Percentiles rank a stretch among this genome's conserved stretches.
Evolutionary conservation across 2,329 filamentous ascomycete genomes (phyloP).

Genomic region (Fonsecaea pedrosoi): DNA sequence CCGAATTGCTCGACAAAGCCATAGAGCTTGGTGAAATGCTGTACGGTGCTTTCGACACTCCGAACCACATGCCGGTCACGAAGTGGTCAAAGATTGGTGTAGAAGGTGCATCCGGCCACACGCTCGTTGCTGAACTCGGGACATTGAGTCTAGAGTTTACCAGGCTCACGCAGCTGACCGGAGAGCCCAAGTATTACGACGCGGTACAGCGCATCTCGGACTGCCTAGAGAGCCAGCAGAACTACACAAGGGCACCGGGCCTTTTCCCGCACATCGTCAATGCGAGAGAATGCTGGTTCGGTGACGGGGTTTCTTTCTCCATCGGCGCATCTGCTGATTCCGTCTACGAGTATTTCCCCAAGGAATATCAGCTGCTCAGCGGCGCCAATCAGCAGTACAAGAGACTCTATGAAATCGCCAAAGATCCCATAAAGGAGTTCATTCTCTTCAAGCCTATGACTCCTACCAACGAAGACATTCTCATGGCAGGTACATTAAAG

Average conservation of each 20-base stretch:
- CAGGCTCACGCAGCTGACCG: slow-evolving; percentile 68
- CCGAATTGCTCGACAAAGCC: slow-evolving; percentile 48
- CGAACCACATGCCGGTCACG: slow-evolving; percentile 68
- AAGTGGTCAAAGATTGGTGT: slow-evolving; percentile 57
- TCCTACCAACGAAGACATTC: slow-evolving; percentile 52
- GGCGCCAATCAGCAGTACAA: slow-evolving; percentile 27
- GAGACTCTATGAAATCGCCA: slow-evolving; percentile 66
- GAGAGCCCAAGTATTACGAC: slow-evolving; percentile 67
- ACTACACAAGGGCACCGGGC: slow-evolving; percentile 63
- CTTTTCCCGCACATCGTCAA: slow-evolving; percentile 66
- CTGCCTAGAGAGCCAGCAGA: slow-evolving; percentile 62
- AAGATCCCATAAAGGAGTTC: slow-evolving; percentile 71
- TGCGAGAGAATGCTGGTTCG: slow-evolving; percentile 50
- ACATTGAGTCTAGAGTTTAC: slow-evolving; percentile 69
- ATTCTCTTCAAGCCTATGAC: slow-evolving; percentile 80
- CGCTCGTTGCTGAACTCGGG: slow-evolving; percentile 59
- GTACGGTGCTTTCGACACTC: slow-evolving; percentile 53
- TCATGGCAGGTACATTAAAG: slow-evolving; percentile 56
- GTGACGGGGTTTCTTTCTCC: slow-evolving; percentile 50
- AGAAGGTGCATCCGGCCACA: slow-evolving; percentile 41
- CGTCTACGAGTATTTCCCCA: slow-evolving; percentile 64
- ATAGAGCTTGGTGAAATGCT: slow-evolving; percentile 53
- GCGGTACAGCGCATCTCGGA: slow-evolving; percentile 65
- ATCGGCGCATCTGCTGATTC: slow-evolving; percentile 64
- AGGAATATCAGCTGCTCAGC: slow-evolving; percentile 46